Base-by-base conservation (phyloP, 352 stramenopile genomes). In the Phytophthora pini region DNA sequence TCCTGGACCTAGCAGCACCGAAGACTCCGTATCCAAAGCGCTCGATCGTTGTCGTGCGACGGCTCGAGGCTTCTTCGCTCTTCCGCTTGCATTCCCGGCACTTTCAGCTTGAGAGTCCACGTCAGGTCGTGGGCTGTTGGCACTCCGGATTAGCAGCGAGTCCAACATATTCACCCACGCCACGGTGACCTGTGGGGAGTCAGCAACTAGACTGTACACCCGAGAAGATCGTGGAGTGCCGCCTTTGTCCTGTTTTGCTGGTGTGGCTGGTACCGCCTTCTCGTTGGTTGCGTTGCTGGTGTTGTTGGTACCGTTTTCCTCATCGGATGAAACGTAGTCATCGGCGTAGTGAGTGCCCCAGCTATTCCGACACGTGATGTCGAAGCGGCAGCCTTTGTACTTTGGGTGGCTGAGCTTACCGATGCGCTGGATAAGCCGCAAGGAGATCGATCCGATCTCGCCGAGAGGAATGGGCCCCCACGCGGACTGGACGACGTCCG, bases 301-400 rank as follows among this genome's bases (percentile, higher is more conserved):
- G 56, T 55, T 76, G 36, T 43, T 77, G 54, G 56, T 82, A 17
- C 56, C 65, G 55, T 87, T 84, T 45, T 92, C 85, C 26, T 93
- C 85, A 5, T 91, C 81, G 0, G 81, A 90, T 2, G 84, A 93
- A 32, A 94, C 75, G 54, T 92, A 89, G 72, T 92, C 84, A 45
- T 94, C 86, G 0, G 85, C 80, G 55, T 89, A 90, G 59, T 92
- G 82, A 52, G 82, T 90, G 38, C 82, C 82, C 80, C 84, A 90
- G 40, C 71, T 85, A 62, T 90, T 93, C 32, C 86, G 80, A 63
- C 86, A 94, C 34, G 83, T 94, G 52, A 94, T 94, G 53, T 94
- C 84, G 36, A 94, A 90, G 34, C 84, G 82, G 39, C 86, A 94
- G 55, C 84, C 86, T 44, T 90, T 90, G 72, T 93, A 94, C 61